Base-by-base conservation (phyloP, 805 yeast genomes). In the Pichia gijzeniarum region DNA sequence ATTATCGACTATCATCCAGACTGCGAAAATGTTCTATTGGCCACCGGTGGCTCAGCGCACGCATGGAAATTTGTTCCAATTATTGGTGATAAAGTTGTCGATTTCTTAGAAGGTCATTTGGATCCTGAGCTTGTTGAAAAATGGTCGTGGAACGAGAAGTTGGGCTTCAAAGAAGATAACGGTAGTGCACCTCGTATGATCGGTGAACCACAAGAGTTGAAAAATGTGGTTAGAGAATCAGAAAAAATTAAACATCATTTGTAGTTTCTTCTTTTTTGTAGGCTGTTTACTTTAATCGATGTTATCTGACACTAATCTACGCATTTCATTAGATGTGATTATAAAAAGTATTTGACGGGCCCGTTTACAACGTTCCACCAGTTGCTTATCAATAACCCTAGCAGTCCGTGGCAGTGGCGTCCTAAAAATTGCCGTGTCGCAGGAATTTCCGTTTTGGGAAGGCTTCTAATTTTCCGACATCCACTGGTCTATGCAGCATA, bases 31-130 rank as follows among this genome's bases (percentile, higher is more conserved):
- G 57, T 58, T 14, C 28, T 56, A 13, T 12, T 58, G 19, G 59
- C 61, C 3, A 58, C 61, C 1, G 58, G 57, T 25, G 61, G 60
- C 17, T 58, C 60, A 9, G 60, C 57, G 3, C 61, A 58, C 43
- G 61, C 54, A 3, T 56, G 60, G 61, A 56, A 58, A 40, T 56
- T 57, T 46, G 60, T 58, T 18, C 57, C 59, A 1, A 41, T 58
- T 27, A 33, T 58, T 13, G 61, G 61, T 28, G 59, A 58, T 44
- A 58, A 58, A 35, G 47, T 56, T 13, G 54, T 58, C 19, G 60
- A 56, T 35, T 48, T 50, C 12, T n/a, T 56, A 36, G 48, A 46
- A 18, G 56, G 53, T 2, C 48, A 28, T 5, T 41, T 58, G 25
- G 59, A 52, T 33, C 53, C 52, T 2, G 49, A 28, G 6, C 38